Evolutionary conservation across 768 basidiomycete genomes (phyloP), one percentile per base, ranked within the genome.

Genomic region (Psilocybe sp.): DNA sequence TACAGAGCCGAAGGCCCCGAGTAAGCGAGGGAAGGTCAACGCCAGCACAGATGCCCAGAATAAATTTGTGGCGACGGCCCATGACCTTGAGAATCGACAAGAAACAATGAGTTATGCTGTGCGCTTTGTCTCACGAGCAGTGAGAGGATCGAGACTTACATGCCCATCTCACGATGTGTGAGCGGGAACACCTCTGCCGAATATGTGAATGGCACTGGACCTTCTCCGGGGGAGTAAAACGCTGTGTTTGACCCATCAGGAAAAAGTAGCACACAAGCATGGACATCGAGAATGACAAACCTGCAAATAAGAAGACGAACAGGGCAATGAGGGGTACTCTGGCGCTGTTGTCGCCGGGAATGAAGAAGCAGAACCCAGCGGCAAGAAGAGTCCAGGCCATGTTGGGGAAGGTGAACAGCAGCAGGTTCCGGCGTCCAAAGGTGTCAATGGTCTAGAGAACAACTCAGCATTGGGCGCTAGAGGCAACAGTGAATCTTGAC

Each of bases 161-260:
- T 76, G 57, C 75, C 75, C 71, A 87, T 75, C 59, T 89, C 88
- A 57, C 90, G 76, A 52, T 88, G 80, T 37, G 85, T 85, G 40
- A 95, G 74, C 2, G 92, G 93, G 79, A 90, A 96, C 8, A 88
- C 91, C 66, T 95, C 93, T 3, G 92, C 92, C 5, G 90, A 92
- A 63, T 94, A 95, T 1, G 89, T 84, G 65, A 87, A 94, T 0
- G 92, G 92, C 8, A 94, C 92, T 6, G 92, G 92, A 1, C 92
- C 92, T 72, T 92, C 91, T 51, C 90, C 90, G 2, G 87, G 88
- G 0, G 87, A 88, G 63, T 92, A 91, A 64, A 85, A 85, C 1
- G 76, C 76, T 67, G 51, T 14, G 5, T 23, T 36, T 39, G 19
- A 32, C 15, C 12, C 10, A 31, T 13, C 34, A 3, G 35, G 7